These are phyloP conservation scores for Lecanosticta acicola DNA, from an alignment of 2,329 filamentous ascomycete genomes.

Conservation along the genomic window DNA sequence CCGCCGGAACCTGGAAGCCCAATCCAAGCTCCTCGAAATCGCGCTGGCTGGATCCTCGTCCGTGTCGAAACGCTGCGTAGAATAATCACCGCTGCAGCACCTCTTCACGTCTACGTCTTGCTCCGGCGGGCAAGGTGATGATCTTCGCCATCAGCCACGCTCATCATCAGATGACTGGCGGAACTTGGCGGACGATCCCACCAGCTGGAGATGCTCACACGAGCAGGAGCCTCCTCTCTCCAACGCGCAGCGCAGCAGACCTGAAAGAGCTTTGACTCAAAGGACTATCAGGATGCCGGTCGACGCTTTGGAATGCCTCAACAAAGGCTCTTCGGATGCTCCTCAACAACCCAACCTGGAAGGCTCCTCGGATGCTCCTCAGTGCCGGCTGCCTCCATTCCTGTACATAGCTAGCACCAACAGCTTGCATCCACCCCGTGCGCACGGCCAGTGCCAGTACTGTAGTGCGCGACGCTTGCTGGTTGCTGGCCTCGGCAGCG, in stretches of 20 bases:
- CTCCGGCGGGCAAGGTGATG: neutral
- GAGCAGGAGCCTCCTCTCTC: neutral
- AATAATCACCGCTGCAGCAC: too few species aligned
- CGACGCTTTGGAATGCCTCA: neutral
- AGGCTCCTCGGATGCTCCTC: neutral
- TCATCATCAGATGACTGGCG: neutral
- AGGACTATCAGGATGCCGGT: neutral
- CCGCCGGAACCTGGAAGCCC: too few species aligned
- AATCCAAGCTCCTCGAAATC: too few species aligned
- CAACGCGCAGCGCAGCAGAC: too few species aligned
- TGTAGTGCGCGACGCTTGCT: neutral
- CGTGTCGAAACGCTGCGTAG: neutral
- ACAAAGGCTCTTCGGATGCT: neutral
- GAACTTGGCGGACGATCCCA: neutral
- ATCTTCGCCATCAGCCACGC: conserved; percentile 5
- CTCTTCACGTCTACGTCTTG: neutral
- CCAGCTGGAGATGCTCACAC: too few species aligned
- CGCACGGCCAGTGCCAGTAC: too few species aligned
- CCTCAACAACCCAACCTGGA: neutral
- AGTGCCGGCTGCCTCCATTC: neutral
- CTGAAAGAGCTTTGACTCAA: too few species aligned
- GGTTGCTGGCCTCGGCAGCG: neutral
- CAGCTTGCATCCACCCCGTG: neutral
- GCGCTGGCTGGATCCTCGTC: neutral
- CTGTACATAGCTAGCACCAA: too few species aligned